phyloP scores from a whole-genome alignment of 768 basidiomycete genomes.

The Collybia mongolica region DNA sequence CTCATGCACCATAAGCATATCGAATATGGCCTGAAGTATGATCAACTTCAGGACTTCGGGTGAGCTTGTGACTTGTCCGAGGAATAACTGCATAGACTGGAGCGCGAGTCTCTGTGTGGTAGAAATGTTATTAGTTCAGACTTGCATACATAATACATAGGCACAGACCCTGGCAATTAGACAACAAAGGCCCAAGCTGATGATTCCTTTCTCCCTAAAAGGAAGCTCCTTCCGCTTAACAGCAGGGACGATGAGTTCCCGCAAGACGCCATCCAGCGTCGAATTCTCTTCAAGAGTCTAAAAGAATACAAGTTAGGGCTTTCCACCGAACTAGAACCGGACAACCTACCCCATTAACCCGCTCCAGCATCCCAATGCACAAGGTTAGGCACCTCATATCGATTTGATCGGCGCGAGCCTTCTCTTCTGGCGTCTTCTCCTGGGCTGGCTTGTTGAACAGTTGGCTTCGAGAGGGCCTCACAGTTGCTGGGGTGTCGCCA shows the following conservation, averaged over 20 bases:
- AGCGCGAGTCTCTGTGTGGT: slow-evolving; percentile 26
- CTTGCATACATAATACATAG: background rate
- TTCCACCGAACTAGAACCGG: background rate
- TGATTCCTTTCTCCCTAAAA: slow-evolving; percentile 64
- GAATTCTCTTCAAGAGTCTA: slow-evolving; percentile 66
- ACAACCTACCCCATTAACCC: slow-evolving; percentile 73
- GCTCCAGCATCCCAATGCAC: slow-evolving; percentile 82
- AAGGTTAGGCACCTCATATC: slow-evolving; percentile 76
- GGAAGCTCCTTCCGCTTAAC: slow-evolving; percentile 72
- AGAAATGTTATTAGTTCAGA: background rate
- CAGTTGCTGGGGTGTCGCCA: slow-evolving; percentile 24
- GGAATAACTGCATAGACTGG: slow-evolving; percentile 60
- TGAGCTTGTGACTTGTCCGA: slow-evolving; percentile 52
- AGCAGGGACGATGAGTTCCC: slow-evolving; percentile 84
- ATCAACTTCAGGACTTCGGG: slow-evolving; percentile 65
- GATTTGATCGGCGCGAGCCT: slow-evolving; percentile 53
- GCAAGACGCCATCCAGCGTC: slow-evolving; percentile 69
- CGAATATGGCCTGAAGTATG: slow-evolving; percentile 81
- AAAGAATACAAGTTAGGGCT: background rate
- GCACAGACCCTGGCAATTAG: slow-evolving; percentile 65
- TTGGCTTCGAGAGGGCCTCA: slow-evolving; percentile 15
- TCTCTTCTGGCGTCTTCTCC: slow-evolving; percentile 60
- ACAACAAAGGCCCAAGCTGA: slow-evolving; percentile 70
- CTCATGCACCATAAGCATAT: slow-evolving; percentile 85
- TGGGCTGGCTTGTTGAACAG: slow-evolving; percentile 25